phyloP scores from a whole-genome alignment of 306 rosid genomes.

The Hylodesmum podocarpum region DNA sequence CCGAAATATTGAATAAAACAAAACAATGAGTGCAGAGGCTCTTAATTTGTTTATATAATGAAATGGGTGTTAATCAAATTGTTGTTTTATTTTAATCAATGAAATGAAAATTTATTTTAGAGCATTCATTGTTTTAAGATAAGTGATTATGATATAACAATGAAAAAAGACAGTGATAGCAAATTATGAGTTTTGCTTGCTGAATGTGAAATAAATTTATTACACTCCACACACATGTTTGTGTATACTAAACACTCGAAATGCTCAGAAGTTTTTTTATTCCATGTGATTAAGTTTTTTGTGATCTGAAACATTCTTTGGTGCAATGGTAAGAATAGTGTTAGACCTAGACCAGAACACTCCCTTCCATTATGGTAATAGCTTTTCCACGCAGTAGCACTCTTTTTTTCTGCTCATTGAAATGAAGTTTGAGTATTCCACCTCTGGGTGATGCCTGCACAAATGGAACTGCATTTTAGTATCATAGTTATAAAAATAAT shows the following conservation, averaged over 20 bases:
- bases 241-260: no score
- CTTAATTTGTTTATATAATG: slow-evolving; percentile 1
- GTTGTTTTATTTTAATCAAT: neutral
- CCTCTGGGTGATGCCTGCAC: slow-evolving; percentile 3
- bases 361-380: neutral
- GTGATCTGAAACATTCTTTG: neutral
- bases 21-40: neutral
- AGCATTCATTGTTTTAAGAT: no score
- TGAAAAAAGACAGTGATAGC: no score
- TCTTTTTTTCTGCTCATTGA: neutral
- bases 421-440: neutral
- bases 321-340: neutral
- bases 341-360: neutral
- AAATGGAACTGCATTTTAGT: neutral
- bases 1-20: neutral
- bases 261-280: neutral
- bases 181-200: no score
- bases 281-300: no score
- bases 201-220: no score
- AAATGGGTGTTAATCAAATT: neutral
- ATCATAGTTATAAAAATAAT: neutral
- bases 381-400: slow-evolving; percentile 1
- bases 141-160: no score
- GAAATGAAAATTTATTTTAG: no score
- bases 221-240: neutral